Evolutionary conservation across 108 stramenopile species (phyloP).

Genomic region (Schizochytrium sp.): DNA sequence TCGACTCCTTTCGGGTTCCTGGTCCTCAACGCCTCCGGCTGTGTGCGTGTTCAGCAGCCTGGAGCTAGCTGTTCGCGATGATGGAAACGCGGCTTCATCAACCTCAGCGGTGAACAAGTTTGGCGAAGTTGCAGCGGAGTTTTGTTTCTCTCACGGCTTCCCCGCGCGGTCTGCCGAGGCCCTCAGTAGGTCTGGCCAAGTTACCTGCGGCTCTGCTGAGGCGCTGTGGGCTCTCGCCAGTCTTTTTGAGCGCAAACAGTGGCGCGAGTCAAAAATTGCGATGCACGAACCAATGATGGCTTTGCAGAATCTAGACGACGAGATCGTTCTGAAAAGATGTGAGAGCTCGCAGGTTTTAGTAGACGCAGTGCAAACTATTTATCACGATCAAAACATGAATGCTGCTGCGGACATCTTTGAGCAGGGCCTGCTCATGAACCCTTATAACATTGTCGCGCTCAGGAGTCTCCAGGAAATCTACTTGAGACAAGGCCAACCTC

Average conservation of each 20-base stretch:
- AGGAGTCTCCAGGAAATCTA: slow-evolving; percentile 9
- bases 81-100: neutral
- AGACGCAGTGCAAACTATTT: neutral
- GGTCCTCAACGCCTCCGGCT: neutral
- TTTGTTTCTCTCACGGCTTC: neutral
- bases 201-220: neutral
- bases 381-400: neutral
- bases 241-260: slow-evolving; percentile 23
- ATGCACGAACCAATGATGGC: neutral
- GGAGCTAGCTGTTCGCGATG: neutral
- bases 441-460: slow-evolving; percentile 5
- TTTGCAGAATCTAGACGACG: neutral
- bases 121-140: neutral
- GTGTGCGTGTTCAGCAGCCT: neutral
- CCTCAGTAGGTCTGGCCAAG: neutral
- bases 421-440: neutral
- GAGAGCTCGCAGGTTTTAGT: neutral
- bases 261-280: neutral
- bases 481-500: neutral
- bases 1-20: neutral
- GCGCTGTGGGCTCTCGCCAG: neutral
- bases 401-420: neutral
- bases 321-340: neutral
- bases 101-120: neutral
- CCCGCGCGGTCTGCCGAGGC: neutral